Conservation (phyloP, 148 eudicot genomes). For the Fagopyrum esculentum region DNA sequence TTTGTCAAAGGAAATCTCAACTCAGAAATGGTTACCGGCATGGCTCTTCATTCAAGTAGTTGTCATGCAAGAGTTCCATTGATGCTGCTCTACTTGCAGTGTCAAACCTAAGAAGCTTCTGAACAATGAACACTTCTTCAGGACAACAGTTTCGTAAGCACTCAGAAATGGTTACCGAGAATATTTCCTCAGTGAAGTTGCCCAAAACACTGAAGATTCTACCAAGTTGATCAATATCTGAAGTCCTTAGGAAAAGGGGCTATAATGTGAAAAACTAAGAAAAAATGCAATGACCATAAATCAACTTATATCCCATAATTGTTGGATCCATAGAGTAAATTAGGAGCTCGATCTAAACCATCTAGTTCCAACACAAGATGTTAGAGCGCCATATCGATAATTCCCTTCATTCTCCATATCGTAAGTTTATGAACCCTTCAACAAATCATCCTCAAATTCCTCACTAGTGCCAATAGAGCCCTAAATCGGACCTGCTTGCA, state of each 20-base stretch:
- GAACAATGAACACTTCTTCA: slow-evolving; percentile 56
- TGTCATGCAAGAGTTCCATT: slow-evolving; percentile 79
- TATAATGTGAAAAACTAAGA: slow-evolving; percentile 74
- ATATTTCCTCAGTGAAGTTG: slow-evolving; percentile 59
- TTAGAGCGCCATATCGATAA: slow-evolving; percentile 42
- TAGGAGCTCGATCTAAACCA: slow-evolving; percentile 97
- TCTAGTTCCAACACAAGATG: slow-evolving; percentile 93
- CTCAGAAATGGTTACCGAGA: slow-evolving; percentile 77
- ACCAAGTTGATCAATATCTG: slow-evolving; percentile 84
- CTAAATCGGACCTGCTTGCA: too few species aligned
- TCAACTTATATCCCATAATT: slow-evolving; percentile 76
- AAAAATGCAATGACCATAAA: slow-evolving; percentile 86
- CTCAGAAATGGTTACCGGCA: slow-evolving; percentile 52
- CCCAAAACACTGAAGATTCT: slow-evolving; percentile 70
- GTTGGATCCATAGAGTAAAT: slow-evolving; percentile 76
- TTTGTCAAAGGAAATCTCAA: slow-evolving; percentile 53
- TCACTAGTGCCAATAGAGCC: too few species aligned
- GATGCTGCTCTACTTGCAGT: slow-evolving; percentile 80
- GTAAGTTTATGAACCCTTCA: slow-evolving; percentile 38
- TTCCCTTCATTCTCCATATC: slow-evolving; percentile 45
- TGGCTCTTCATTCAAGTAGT: slow-evolving; percentile 77
- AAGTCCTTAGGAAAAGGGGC: slow-evolving; percentile 70
- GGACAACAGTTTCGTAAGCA: slow-evolving; percentile 48
- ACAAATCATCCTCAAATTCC: slow-evolving; percentile 57
- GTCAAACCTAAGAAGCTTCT: slow-evolving; percentile 65